Percentiles rank a stretch among this genome's conserved stretches.
Conservation (phyloP, 371 early-diverging fungal species). For the Gilbertella persicaria region DNA sequence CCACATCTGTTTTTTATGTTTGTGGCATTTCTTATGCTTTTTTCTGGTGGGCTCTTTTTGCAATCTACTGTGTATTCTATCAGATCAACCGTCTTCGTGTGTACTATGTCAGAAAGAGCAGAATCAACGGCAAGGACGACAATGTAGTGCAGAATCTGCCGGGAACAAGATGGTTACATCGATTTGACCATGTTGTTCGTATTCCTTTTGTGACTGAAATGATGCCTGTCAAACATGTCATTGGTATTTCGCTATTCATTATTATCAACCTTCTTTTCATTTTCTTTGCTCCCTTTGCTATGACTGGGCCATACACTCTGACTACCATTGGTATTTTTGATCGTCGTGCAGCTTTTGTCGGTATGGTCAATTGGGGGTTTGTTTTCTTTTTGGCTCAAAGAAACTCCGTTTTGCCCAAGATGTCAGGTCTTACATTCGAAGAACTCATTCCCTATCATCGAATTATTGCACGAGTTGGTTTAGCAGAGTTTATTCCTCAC, state of each 20-base stretch:
- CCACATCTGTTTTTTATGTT: constrained; percentile 19
- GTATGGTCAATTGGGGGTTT: constrained; percentile 48
- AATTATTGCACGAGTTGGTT: constrained; percentile 45
- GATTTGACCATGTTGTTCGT: constrained; percentile 20
- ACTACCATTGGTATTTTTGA: constrained; percentile 32
- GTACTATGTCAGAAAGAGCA: constrained; percentile 28
- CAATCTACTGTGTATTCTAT: constrained; percentile 37
- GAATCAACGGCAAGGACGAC: constrained; percentile 18
- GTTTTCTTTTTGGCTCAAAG: constrained; percentile 50
- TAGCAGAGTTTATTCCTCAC: constrained; percentile 43
- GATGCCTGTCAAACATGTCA: constrained; percentile 41
- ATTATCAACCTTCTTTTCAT: constrained; percentile 33
- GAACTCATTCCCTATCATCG: constrained; percentile 50
- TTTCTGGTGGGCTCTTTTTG: constrained; percentile 42
- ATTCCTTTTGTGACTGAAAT: constrained; percentile 43
- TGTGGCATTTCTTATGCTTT: constrained; percentile 36
- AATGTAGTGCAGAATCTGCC: constrained; percentile 11
- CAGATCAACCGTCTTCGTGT: constrained; percentile 30
- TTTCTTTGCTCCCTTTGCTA: constrained; percentile 35
- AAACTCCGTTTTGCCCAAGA: constrained; percentile 39
- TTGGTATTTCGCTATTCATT: constrained; percentile 32
- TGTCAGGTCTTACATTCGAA: constrained; percentile 49
- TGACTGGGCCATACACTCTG: constrained; percentile 7
- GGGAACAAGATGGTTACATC: constrained; percentile 9
- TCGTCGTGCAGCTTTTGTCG: constrained; percentile 49